Evolutionary conservation across 208 protist genomes (phyloP).

Genomic region (Trypanosoma vivax): DNA sequence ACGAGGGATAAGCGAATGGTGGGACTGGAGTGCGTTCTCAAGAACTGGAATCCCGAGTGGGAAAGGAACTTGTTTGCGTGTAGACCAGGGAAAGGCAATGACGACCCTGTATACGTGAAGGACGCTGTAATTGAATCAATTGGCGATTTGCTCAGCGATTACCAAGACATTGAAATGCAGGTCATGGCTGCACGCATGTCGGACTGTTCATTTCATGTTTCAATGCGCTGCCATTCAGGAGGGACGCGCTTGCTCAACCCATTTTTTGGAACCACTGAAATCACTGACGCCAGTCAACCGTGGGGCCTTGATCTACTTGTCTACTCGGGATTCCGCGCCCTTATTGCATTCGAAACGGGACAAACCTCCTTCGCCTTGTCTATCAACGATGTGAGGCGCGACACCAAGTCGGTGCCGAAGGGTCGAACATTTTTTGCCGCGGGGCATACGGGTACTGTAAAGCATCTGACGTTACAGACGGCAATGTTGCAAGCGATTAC

Average conservation of each 20-base stretch:
- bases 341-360: constrained; percentile 37
- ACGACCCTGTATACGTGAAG: constrained; percentile 31
- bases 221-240: constrained; percentile 17
- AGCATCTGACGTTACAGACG: constrained; percentile 20
- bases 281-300: background rate
- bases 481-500: constrained; percentile 19
- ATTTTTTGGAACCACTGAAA: constrained; percentile 5
- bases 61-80: constrained; percentile 15
- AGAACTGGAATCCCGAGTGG: constrained; percentile 8
- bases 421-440: constrained; percentile 26
- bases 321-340: constrained; percentile 26
- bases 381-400: constrained; percentile 25
- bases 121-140: constrained; percentile 22
- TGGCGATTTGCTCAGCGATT: constrained; percentile 14
- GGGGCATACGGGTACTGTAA: constrained; percentile 8
- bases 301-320: constrained; percentile 42
- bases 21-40: constrained; percentile 15
- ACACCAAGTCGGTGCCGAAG: constrained; percentile 12
- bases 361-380: constrained; percentile 21
- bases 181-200: constrained; percentile 33
- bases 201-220: constrained; percentile 40
- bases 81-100: background rate
- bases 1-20: constrained; percentile 18
- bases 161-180: constrained; percentile 22
- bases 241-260: constrained; percentile 10